These are phyloP conservation scores for Goffeauzyma gilvescens DNA, from an alignment of 768 basidiomycete species.

Conservation along the genomic window DNA sequence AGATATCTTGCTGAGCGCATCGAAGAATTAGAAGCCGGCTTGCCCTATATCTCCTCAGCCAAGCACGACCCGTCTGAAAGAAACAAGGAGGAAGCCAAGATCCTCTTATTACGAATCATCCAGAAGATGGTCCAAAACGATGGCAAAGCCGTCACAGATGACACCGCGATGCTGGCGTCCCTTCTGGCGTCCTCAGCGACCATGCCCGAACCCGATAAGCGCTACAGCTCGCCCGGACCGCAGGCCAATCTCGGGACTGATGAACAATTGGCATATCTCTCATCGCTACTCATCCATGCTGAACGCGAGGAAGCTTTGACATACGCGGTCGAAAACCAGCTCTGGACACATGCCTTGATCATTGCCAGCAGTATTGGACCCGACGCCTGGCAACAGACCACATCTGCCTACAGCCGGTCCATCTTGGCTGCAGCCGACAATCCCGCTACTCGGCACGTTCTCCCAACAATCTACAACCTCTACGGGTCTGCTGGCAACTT, in stretches of 20 bases:
- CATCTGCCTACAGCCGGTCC: too few relatives aligned
- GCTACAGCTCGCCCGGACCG: too few relatives aligned
- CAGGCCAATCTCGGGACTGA: too few relatives aligned
- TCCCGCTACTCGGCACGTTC: too few relatives aligned
- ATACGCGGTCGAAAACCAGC: conserved; percentile 65
- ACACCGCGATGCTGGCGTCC: too few relatives aligned
- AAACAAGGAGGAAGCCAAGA: conserved; percentile 52
- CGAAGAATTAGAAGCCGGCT: conserved; percentile 56
- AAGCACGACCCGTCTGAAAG: conserved; percentile 36
- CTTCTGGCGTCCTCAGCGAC: not conserved
- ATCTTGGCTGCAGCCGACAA: too few relatives aligned
- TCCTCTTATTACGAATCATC: conserved; percentile 53
- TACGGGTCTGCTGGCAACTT: too few relatives aligned
- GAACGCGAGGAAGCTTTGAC: conserved; percentile 70
- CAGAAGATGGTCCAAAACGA: conserved; percentile 73
- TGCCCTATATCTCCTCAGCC: conserved; percentile 44
- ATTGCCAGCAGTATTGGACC: conserved; percentile 84
- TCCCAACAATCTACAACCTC: too few relatives aligned
- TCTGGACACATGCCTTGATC: conserved; percentile 92
- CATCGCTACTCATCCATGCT: conserved; percentile 53
- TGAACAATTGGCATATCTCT: conserved; percentile 8
- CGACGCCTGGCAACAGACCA: conserved; percentile 80
- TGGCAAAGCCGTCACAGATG: conserved; percentile 65
- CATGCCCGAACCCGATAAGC: not conserved
- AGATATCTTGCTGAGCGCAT: conserved; percentile 59